A percentile compares a stretch with the other conserved stretches of the same genome.
phyloP scores from a whole-genome alignment of 257 asterid genomes.

The Solanum appendiculatum region DNA sequence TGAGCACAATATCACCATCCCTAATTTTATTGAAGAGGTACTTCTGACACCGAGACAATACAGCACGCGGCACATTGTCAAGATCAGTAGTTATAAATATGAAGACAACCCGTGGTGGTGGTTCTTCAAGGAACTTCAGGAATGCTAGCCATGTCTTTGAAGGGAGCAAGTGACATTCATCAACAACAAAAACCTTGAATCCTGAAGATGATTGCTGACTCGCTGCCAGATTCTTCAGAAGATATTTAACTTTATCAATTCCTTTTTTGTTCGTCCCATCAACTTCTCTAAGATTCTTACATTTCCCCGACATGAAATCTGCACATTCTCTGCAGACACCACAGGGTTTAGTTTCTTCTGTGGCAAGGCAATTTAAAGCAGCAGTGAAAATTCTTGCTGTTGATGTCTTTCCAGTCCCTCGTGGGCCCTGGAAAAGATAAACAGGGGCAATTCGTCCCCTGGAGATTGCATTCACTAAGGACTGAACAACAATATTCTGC shows the following conservation, averaged over 20 bases:
- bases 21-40: conserved; percentile 71
- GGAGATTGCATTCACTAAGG: conserved; percentile 55
- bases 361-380: conserved; percentile 83
- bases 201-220: conserved; percentile 26
- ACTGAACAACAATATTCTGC: conserved; percentile 74
- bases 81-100: conserved; percentile 64
- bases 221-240: conserved; percentile 39
- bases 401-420: conserved; percentile 94
- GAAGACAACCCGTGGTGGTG: conserved; percentile 56
- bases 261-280: conserved; percentile 73
- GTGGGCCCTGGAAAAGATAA: conserved; percentile 95
- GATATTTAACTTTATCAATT: conserved; percentile 38
- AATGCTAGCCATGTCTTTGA: conserved; percentile 80
- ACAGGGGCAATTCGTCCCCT: conserved; percentile 69
- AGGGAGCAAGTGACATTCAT: conserved; percentile 87
- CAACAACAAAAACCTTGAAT: conserved; percentile 61
- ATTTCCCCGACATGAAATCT: conserved; percentile 67
- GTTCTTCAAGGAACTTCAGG: conserved; percentile 75
- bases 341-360: conserved; percentile 78
- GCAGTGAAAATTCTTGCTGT: conserved; percentile 77
- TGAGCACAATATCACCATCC: conserved; percentile 55
- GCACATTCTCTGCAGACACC: conserved; percentile 84
- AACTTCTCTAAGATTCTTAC: conserved; percentile 47
- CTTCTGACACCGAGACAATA: conserved; percentile 84
- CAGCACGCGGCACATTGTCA: conserved; percentile 72